These are phyloP conservation scores for Leptodontidium sp. DNA, from an alignment of 2,329 filamentous ascomycete species.

Conservation along the genomic window DNA sequence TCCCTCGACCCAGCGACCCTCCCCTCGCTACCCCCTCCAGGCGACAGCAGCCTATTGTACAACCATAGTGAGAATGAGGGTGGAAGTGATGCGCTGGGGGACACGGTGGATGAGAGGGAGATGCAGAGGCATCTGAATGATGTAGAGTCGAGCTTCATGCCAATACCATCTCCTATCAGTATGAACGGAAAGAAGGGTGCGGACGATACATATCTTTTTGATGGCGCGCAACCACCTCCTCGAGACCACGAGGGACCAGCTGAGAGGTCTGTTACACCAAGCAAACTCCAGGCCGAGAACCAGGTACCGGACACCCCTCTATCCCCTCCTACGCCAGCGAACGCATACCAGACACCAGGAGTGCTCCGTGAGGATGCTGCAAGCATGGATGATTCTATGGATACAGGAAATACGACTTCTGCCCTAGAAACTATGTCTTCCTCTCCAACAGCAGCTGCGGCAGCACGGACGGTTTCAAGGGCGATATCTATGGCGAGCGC, in stretches of 20 bases:
- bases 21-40: conserved; percentile 40
- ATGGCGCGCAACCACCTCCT: conserved; percentile 44
- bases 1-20: conserved; percentile 40
- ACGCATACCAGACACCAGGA: conserved; percentile 42
- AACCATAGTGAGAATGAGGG: conserved; percentile 40
- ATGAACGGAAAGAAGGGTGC: conserved; percentile 53
- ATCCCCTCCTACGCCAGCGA: conserved; percentile 42
- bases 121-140: conserved; percentile 62
- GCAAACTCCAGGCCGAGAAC: neutral
- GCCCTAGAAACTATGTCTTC: conserved; percentile 62
- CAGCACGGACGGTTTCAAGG: conserved; percentile 61
- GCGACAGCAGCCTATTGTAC: conserved; percentile 44
- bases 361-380: conserved; percentile 20
- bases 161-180: conserved; percentile 63
- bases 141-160: conserved; percentile 71
- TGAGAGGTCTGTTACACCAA: conserved; percentile 19
- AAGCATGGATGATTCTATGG: conserved; percentile 34
- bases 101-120: conserved; percentile 45
- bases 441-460: conserved; percentile 63
- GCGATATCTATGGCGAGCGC: conserved; percentile 56
- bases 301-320: conserved; percentile 16
- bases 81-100: conserved; percentile 38
- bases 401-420: conserved; percentile 55
- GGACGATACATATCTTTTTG: conserved; percentile 69
- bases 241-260: conserved; percentile 3